These are phyloP conservation scores for Amaranthus hypochondriacus DNA, from an alignment of 148 eudicot genomes.

Conservation along the genomic window DNA sequence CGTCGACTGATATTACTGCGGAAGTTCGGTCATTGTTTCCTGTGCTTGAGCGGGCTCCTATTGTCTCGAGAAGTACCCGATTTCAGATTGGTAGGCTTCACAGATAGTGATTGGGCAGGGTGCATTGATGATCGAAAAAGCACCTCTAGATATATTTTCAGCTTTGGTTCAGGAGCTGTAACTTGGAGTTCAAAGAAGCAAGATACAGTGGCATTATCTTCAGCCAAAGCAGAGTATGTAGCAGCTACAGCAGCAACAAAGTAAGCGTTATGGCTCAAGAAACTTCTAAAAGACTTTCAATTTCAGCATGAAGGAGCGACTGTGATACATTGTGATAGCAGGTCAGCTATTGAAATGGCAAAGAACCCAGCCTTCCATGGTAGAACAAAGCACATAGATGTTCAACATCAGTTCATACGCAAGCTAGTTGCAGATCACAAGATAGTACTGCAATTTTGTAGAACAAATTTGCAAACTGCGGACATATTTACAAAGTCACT, in stretches of 20 bases:
- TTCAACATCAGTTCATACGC: background rate
- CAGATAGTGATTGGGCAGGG: too few species aligned
- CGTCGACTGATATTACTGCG: too few species aligned
- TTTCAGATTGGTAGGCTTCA: too few species aligned
- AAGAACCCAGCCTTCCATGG: constrained; percentile 9
- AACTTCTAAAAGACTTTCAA: background rate
- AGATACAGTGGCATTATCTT: too few species aligned
- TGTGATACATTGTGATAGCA: background rate
- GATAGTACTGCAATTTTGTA: background rate
- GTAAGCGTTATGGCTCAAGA: background rate
- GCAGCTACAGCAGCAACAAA: constrained; percentile 3
- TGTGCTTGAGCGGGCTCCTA: too few species aligned
- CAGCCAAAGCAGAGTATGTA: constrained; percentile 2
- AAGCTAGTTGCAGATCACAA: background rate
- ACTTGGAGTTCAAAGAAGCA: too few species aligned
- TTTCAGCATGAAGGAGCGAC: background rate
- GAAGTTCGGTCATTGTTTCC: too few species aligned
- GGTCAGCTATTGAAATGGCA: background rate
- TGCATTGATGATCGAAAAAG: background rate
- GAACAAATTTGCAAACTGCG: constrained; percentile 2
- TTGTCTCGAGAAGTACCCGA: too few species aligned
- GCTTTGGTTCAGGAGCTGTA: too few species aligned
- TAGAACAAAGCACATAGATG: constrained; percentile 4
- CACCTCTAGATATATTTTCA: background rate
- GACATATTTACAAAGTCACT: constrained; percentile 1